Conservation (phyloP, 2,329 filamentous ascomycete species). For the Epicoccum sorghinum region DNA sequence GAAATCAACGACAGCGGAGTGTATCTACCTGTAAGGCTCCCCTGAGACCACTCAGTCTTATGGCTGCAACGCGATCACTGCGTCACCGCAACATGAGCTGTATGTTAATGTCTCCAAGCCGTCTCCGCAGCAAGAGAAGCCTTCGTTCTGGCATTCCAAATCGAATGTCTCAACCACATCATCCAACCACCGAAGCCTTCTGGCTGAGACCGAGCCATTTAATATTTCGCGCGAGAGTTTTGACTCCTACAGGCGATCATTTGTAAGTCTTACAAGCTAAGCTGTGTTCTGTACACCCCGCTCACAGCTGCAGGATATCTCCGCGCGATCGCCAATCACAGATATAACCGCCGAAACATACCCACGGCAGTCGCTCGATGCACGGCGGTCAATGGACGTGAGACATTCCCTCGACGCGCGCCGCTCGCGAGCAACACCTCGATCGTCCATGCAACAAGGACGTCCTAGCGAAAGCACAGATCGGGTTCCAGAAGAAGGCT, state of each 20-base stretch:
- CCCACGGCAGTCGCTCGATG: slow-evolving; percentile 58
- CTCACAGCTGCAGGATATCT: slow-evolving; percentile 74
- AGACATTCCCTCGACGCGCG: slow-evolving; percentile 59
- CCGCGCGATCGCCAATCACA: slow-evolving; percentile 78
- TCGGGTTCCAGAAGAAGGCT: slow-evolving; percentile 75
- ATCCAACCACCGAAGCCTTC: slow-evolving; percentile 66
- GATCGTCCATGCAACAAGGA: slow-evolving; percentile 65
- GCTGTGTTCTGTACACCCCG: slow-evolving; percentile 8
- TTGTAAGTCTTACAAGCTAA: slow-evolving; percentile 66
- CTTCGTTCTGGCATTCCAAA: slow-evolving; percentile 72
- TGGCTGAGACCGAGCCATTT: slow-evolving; percentile 88
- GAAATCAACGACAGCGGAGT: slow-evolving; percentile 96
- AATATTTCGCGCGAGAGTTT: slow-evolving; percentile 96
- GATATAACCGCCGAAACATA: slow-evolving; percentile 59
- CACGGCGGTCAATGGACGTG: slow-evolving; percentile 82
- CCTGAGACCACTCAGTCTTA: neutral
- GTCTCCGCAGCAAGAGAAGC: slow-evolving; percentile 89
- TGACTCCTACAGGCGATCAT: slow-evolving; percentile 93
- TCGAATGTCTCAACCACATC: slow-evolving; percentile 58
- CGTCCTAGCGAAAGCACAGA: slow-evolving; percentile 63
- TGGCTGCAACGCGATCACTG: slow-evolving; percentile 5
- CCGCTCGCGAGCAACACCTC: slow-evolving; percentile 61
- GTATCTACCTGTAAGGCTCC: slow-evolving; percentile 78
- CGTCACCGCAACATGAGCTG: neutral
- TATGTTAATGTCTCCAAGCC: slow-evolving; percentile 49